Percentiles rank a stretch among this genome's conserved stretches.
Conservation (phyloP, 2,329 filamentous ascomycete genomes). For the Orbilia brochopaga region DNA sequence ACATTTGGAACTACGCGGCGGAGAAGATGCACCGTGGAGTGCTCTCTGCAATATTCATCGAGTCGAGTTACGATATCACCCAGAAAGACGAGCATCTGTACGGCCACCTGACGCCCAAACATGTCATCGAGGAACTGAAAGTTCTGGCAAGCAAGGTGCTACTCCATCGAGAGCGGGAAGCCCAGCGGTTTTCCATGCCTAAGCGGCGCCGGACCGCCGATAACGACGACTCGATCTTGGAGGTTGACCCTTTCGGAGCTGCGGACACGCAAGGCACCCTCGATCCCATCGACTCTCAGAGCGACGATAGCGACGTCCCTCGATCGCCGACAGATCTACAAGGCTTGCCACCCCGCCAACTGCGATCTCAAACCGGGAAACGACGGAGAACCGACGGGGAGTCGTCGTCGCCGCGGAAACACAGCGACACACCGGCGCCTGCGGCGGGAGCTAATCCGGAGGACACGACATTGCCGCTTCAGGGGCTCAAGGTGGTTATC, state of each 20-base stretch:
- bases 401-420: slow-evolving; percentile 27
- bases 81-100: slow-evolving; percentile 79
- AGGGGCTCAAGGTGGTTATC: slow-evolving; percentile 78
- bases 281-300: slow-evolving; percentile 32
- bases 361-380: slow-evolving; percentile 24
- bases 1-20: slow-evolving; percentile 86
- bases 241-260: slow-evolving; percentile 36
- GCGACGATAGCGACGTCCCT: slow-evolving; percentile 37
- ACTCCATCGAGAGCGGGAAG: slow-evolving; percentile 60
- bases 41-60: slow-evolving; percentile 85
- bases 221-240: slow-evolving; percentile 26
- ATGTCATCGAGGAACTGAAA: slow-evolving; percentile 78
- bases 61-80: slow-evolving; percentile 88
- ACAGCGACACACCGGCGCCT: slow-evolving; percentile 15
- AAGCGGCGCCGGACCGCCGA: slow-evolving; percentile 37
- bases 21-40: slow-evolving; percentile 77
- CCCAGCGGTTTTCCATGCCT: slow-evolving; percentile 25
- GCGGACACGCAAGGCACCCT: slow-evolving; percentile 10
- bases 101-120: slow-evolving; percentile 84
- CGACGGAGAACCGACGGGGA: slow-evolving; percentile 23
- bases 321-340: slow-evolving; percentile 44
- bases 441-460: slow-evolving; percentile 25
- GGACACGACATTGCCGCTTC: slow-evolving; percentile 63
- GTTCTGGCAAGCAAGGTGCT: slow-evolving; percentile 74
- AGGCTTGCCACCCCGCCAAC: slow-evolving; percentile 14